Percentiles rank a stretch among this genome's conserved stretches.
phyloP scores from a whole-genome alignment of 805 yeast genomes.

The Clavispora phyllophila region DNA sequence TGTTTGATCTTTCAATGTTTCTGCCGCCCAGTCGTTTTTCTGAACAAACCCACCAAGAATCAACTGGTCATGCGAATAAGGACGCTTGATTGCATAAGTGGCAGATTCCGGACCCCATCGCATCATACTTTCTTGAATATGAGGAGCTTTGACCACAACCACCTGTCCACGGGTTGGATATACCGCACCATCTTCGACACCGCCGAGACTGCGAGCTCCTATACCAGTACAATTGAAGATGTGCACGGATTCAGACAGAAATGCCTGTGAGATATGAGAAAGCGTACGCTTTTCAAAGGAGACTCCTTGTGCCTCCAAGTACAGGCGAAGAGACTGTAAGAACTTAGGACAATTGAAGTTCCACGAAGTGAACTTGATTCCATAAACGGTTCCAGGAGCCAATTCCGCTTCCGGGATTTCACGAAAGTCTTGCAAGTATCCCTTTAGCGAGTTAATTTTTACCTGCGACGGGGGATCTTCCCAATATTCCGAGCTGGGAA shows the following conservation, averaged over 20 bases:
- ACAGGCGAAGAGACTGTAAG: slow-evolving; percentile 41
- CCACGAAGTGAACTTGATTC: slow-evolving; percentile 56
- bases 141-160: slow-evolving; percentile 66
- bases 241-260: slow-evolving; percentile 26
- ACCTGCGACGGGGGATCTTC: slow-evolving; percentile 41
- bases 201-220: slow-evolving; percentile 60
- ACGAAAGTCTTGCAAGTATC: slow-evolving; percentile 46
- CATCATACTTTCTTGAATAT: slow-evolving; percentile 52
- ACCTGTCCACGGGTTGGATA: slow-evolving; percentile 82
- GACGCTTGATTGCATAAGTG: slow-evolving; percentile 71
- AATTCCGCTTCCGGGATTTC: slow-evolving; percentile 32
- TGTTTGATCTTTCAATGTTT: slow-evolving; percentile 53
- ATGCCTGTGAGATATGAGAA: slow-evolving; percentile 55
- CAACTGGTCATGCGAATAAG: slow-evolving; percentile 58
- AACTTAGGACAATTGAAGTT: slow-evolving; percentile 70
- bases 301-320: slow-evolving; percentile 48
- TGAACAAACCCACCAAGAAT: slow-evolving; percentile 75
- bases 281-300: slow-evolving; percentile 42
- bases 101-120: slow-evolving; percentile 57
- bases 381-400: slow-evolving; percentile 52
- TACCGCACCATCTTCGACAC: slow-evolving; percentile 55
- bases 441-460: slow-evolving; percentile 44
- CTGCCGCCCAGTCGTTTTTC: slow-evolving; percentile 56
- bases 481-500: slow-evolving; percentile 58
- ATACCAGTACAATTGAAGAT: slow-evolving; percentile 78